These are phyloP conservation scores for Lanmaoa pseudosensibilis DNA, from an alignment of 768 basidiomycete species.

Conservation along the genomic window DNA sequence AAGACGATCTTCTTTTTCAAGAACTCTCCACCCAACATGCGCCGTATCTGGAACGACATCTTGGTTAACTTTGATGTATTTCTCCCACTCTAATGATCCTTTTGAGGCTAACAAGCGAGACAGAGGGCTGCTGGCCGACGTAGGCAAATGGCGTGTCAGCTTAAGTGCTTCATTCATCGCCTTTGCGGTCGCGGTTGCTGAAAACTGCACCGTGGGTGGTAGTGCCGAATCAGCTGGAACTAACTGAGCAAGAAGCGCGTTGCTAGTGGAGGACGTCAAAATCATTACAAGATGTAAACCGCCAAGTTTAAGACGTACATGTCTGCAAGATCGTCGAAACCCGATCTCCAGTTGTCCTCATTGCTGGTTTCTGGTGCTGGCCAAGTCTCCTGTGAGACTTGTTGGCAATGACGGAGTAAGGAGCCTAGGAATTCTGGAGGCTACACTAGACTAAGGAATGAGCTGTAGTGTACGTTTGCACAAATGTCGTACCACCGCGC, in stretches of 20 bases:
- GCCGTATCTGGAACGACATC: conserved; percentile 49
- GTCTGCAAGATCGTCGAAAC: conserved; percentile 51
- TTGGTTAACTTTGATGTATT: conserved; percentile 55
- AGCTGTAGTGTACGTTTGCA: conserved; percentile 14
- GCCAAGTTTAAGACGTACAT: conserved; percentile 47
- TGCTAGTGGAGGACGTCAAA: conserved; percentile 33
- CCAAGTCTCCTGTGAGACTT: conserved; percentile 54
- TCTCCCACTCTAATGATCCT: conserved; percentile 77
- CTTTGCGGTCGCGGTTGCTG: conserved; percentile 57
- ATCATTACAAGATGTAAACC: conserved; percentile 3
- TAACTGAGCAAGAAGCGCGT: conserved; percentile 40
- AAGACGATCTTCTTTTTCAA: conserved; percentile 50
- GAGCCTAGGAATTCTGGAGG: conserved; percentile 65
- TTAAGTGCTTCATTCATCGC: conserved; percentile 60
- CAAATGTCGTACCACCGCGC: conserved; percentile 55
- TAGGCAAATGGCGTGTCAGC: conserved; percentile 57
- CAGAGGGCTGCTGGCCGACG: conserved; percentile 62
- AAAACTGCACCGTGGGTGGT: conserved; percentile 49
- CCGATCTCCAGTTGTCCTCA: conserved; percentile 39
- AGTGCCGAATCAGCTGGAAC: conserved; percentile 53
- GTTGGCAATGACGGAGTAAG: conserved; percentile 54
- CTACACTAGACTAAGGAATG: conserved; percentile 39
- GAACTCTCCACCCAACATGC: conserved; percentile 71
- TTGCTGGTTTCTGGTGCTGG: conserved; percentile 34
- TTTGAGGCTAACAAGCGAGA: conserved; percentile 67